Evolutionary conservation across 306 rosid species (phyloP), one percentile per base, ranked within the genome.

Genomic region (Cicer yamashitae): DNA sequence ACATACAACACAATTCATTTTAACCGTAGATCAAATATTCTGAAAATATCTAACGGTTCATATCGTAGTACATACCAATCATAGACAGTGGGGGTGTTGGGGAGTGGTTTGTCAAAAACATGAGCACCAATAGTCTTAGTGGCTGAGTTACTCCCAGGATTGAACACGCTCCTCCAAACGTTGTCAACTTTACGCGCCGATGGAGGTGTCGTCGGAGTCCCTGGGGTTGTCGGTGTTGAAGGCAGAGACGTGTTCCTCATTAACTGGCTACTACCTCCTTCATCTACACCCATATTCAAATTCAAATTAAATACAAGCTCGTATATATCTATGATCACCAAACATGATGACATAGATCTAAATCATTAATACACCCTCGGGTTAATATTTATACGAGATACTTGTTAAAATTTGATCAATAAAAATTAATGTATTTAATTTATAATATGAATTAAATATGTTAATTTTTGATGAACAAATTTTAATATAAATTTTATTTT

Each of bases 121-220:
- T 88, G 70, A 39, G 87, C 84, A 17, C 97, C 99, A 4, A 89
- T 57, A 61, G 67, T 10, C 73, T 65, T 92, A 0, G 96, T 88
- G 15, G 99, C 96, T 0, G 87, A 88, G 83, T 96, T 96, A 57
- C 98, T 92, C 8, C 99, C 99, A 0, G 99, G 99, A 70, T 96
- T 59, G 87, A 96, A 96, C 71, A 96, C 99, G 71, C 99, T 96
- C 89, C 99, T 90, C 99, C 99, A 92, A 12, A 96, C 98, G 88
- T 92, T 92, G 52, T 90, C 89, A 6, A n/a, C 87, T 62, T 80
- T 87, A 43, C 91, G 94, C 12, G 70, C 91, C 51, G 88, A 79
- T 0, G 71, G 75, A 1, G 97, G 96, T 2, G 97, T 87, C 15
- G 45, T 41, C 1, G 97, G 97, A 0, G 98, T 89, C 51, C 4